Percentiles rank a stretch among this genome's conserved stretches.
phyloP scores from a whole-genome alignment of 208 protist genomes.

The Leishmania major region DNA sequence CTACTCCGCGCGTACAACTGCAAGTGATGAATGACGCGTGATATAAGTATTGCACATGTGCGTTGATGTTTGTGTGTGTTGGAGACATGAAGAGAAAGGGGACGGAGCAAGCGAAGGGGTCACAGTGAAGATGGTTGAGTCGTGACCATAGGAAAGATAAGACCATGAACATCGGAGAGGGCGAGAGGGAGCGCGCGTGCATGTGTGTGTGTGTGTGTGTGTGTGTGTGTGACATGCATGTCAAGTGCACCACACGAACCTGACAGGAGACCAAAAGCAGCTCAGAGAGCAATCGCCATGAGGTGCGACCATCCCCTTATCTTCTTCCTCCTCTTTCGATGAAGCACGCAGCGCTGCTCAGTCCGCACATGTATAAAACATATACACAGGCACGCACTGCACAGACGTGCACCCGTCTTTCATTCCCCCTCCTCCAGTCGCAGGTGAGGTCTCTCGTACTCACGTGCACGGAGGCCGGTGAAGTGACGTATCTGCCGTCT shows the following conservation, averaged over 20 bases:
- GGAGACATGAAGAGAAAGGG: background rate
- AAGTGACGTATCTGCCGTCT: background rate
- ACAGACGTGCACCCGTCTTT: background rate
- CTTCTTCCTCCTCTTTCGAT: background rate
- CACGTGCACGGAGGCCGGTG: background rate
- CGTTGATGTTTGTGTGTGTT: background rate
- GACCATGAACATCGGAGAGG: background rate
- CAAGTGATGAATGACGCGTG: conserved; percentile 1
- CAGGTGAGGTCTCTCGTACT: background rate
- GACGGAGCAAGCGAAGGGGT: background rate
- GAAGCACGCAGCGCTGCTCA: background rate
- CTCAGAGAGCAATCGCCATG: background rate
- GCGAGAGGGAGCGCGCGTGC: background rate
- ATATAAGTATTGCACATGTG: background rate
- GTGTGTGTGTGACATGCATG: background rate
- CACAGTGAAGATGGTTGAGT: background rate
- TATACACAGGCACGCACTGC: background rate
- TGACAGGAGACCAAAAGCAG: background rate
- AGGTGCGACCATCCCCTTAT: background rate
- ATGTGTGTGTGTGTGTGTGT: background rate
- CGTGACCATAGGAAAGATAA: background rate
- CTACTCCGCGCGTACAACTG: background rate
- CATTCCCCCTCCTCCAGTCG: background rate
- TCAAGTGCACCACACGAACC: background rate
- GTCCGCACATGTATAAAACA: background rate